Evolutionary conservation across 306 rosid genomes (phyloP).

Genomic region (Gleditsia sinensis): DNA sequence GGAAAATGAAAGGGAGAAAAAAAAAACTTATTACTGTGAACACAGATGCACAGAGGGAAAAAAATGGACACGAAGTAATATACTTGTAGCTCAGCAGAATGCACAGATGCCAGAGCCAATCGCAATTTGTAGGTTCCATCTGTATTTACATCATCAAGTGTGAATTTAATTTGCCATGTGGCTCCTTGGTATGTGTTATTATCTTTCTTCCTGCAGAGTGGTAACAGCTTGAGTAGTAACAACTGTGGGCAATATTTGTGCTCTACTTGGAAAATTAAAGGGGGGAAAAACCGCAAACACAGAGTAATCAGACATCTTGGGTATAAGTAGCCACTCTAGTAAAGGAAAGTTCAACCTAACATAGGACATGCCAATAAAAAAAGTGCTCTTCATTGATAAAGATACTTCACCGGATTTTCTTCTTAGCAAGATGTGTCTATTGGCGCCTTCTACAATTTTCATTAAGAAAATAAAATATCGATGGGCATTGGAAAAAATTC

Average conservation of each 20-base stretch:
- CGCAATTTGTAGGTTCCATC: slow-evolving; percentile 55
- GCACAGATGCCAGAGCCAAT: slow-evolving; percentile 72
- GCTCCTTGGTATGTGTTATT: slow-evolving; percentile 63
- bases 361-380: not conserved
- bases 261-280: not conserved
- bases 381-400: not conserved
- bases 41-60: not conserved
- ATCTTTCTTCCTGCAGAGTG: slow-evolving; percentile 50
- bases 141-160: slow-evolving; percentile 43
- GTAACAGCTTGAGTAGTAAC: not conserved
- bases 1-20: not conserved
- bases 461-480: not conserved
- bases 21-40: not conserved
- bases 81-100: slow-evolving; percentile 66
- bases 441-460: not conserved
- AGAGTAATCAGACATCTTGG: not conserved
- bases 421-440: not conserved
- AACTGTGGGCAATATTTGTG: not conserved
- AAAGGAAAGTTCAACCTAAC: not conserved
- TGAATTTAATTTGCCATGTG: slow-evolving; percentile 76
- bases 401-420: not conserved
- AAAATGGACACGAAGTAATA: not conserved
- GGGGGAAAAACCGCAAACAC: not conserved
- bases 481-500: slow-evolving; percentile 9
- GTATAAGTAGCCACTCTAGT: not conserved